These are phyloP conservation scores for Exophiala viscosa DNA, from an alignment of 2,329 filamentous ascomycete species.

Conservation along the genomic window DNA sequence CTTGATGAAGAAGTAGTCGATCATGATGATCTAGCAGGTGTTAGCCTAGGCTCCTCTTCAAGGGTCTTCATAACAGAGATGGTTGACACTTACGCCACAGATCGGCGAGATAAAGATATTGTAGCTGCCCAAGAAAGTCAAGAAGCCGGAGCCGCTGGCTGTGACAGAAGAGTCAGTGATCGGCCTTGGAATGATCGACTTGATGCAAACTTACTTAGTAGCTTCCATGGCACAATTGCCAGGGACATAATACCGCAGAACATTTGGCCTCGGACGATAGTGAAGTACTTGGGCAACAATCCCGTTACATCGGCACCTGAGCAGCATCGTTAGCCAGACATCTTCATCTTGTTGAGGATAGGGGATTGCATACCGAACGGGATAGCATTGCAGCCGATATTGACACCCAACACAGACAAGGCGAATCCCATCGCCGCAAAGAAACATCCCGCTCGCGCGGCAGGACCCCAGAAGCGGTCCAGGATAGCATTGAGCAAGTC, in stretches of 20 bases:
- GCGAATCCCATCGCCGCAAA: slow-evolving; percentile 53
- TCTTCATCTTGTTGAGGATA: background rate
- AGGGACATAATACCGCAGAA: slow-evolving; percentile 38
- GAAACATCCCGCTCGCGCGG: slow-evolving; percentile 40
- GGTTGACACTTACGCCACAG: slow-evolving; percentile 25
- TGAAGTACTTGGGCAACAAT: slow-evolving; percentile 42
- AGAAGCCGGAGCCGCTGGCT: slow-evolving; percentile 22
- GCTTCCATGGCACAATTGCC: slow-evolving; percentile 42
- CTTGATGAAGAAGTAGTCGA: slow-evolving; percentile 39
- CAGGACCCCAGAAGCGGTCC: slow-evolving; percentile 34
- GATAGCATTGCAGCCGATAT: slow-evolving; percentile 41
- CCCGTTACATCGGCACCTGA: slow-evolving; percentile 37
- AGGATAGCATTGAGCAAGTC: slow-evolving; percentile 42
- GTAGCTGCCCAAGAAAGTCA: slow-evolving; percentile 43
- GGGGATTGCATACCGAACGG: slow-evolving; percentile 38
- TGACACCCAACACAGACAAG: slow-evolving; percentile 52
- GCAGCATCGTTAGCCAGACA: background rate
- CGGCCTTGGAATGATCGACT: background rate
- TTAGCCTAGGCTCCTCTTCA: background rate
- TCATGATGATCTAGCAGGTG: slow-evolving; percentile 32
- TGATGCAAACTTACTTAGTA: slow-evolving; percentile 31
- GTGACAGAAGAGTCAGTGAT: background rate
- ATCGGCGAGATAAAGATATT: slow-evolving; percentile 43
- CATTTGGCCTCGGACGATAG: slow-evolving; percentile 42
- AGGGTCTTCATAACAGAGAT: background rate